A percentile compares a stretch with the other conserved stretches of the same genome.
phyloP scores from a whole-genome alignment of 1,139 yeast species.

The Diutina mesorugosa region DNA sequence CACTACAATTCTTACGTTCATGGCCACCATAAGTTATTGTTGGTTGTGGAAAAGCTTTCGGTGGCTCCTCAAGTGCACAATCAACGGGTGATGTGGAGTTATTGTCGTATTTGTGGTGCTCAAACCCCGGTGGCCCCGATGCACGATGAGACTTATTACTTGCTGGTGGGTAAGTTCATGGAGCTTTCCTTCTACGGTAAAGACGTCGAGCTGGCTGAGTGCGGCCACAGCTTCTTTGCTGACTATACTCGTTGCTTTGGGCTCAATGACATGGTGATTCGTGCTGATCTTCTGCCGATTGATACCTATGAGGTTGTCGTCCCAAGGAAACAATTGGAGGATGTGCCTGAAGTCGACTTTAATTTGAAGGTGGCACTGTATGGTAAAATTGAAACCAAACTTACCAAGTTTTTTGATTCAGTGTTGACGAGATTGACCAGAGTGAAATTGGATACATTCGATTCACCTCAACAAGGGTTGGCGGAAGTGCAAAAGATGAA shows the following conservation, averaged over 20 bases:
- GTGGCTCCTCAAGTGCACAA: constrained; percentile 16
- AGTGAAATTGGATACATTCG: constrained; percentile 72
- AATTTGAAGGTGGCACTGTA: constrained; percentile 55
- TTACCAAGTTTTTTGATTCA: constrained; percentile 56
- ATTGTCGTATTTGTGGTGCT: constrained; percentile 66
- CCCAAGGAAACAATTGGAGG: constrained; percentile 60
- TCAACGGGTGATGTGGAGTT: constrained; percentile 79
- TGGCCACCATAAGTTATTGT: constrained; percentile 73
- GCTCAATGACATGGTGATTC: constrained; percentile 62
- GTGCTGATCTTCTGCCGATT: constrained; percentile 65
- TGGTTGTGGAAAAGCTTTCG: constrained; percentile 42
- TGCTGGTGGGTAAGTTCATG: constrained; percentile 84
- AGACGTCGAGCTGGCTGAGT: constrained; percentile 27
- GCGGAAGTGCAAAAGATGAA: constrained; percentile 47
- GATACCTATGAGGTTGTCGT: constrained; percentile 68
- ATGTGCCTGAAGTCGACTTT: constrained; percentile 65
- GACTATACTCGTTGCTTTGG: constrained; percentile 82
- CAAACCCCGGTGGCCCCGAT: constrained; percentile 75
- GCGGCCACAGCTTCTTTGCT: constrained; percentile 68
- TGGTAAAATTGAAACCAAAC: constrained; percentile 38
- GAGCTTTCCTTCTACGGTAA: constrained; percentile 78
- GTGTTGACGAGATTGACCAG: constrained; percentile 60
- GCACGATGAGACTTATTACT: constrained; percentile 82
- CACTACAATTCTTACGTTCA: constrained; percentile 87
- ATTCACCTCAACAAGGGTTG: constrained; percentile 59